These are phyloP conservation scores for Flaveria trinervia DNA, from an alignment of 129 eudicot genomes.

Conservation along the genomic window DNA sequence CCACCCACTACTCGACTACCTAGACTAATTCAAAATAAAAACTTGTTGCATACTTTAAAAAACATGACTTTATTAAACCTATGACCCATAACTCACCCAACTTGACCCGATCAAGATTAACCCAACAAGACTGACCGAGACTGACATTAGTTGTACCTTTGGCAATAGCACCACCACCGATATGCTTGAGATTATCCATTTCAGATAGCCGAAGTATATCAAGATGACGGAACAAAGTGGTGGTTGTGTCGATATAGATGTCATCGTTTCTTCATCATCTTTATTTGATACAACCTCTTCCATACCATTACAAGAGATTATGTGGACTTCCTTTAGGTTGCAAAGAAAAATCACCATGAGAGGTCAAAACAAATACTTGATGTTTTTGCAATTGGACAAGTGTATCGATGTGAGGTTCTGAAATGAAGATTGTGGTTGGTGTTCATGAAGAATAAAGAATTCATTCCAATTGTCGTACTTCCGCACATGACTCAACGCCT, in stretches of 20 bases:
- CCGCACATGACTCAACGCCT: background rate
- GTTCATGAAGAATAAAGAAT: background rate
- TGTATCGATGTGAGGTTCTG: too few species aligned
- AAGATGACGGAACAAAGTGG: conserved; percentile 5
- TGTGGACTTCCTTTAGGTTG: background rate
- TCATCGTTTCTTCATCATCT: conserved; percentile 7
- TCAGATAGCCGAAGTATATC: background rate
- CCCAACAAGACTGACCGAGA: background rate
- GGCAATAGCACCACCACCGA: conserved; percentile 6
- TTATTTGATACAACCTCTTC: conserved; percentile 16
- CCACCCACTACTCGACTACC: too few species aligned
- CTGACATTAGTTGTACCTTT: background rate
- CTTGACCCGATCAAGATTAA: too few species aligned
- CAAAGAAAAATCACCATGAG: background rate
- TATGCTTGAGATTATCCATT: background rate
- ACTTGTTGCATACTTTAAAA: too few species aligned
- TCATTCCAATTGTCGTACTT: conserved; percentile 8
- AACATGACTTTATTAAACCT: too few species aligned
- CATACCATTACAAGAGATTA: background rate
- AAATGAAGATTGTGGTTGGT: conserved; percentile 1
- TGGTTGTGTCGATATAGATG: background rate
- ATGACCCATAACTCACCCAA: too few species aligned
- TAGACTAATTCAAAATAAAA: too few species aligned
- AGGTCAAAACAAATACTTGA: conserved; percentile 3
- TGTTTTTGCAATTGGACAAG: background rate